Evolutionary conservation across 164 flowering plant species (phyloP), one percentile per base, ranked within the genome.

Genomic region (Nymphaea colorata): DNA sequence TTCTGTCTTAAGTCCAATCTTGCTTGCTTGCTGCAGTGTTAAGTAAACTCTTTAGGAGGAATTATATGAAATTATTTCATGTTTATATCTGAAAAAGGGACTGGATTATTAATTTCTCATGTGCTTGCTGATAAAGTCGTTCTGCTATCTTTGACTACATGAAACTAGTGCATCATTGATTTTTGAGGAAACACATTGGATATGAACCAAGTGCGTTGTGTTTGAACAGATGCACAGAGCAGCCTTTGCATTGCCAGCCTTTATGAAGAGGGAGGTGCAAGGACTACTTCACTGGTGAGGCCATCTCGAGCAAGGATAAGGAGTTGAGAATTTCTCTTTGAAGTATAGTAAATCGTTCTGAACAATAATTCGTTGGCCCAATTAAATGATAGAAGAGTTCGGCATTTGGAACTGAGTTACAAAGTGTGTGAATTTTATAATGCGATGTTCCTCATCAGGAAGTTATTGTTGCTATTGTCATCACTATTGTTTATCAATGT

Each of bases 161-260:
- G n/a, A n/a, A n/a, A n/a, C 18, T 14, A 43, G 10, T 42, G 55
- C 3, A 12, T 42, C 53, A 15, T 4, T 4, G 4, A 4, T 4
- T 2, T 41, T 36, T 16, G 44, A 43, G 16, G 14, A 10, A 51
- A 17, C 42, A 14, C 8, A 8, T 51, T 51, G 14, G 14, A 51
- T 15, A 15, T 51, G 12, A 51, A 51, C 57, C 14, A 51, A 51
- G 12, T 4, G 8, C 14, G 8, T 51, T 15, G 12, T 51, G 12
- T 47, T 47, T 47, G 8, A 8, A 15, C 93, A 95, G 99, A 76
- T 95, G 57, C 99, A 95, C 75, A 64, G 75, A 16, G 99, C 97
- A 43, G 94, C 98, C 18, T 95, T 95, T 78, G 94, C 93, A 4
- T 73, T 95, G 81, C 99, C 98, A 18, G 59, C 93, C 47, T 95